A percentile compares a stretch with the other conserved stretches of the same genome.
Conservation (phyloP, 2,329 filamentous ascomycete genomes). For the Didymella pomorum region DNA sequence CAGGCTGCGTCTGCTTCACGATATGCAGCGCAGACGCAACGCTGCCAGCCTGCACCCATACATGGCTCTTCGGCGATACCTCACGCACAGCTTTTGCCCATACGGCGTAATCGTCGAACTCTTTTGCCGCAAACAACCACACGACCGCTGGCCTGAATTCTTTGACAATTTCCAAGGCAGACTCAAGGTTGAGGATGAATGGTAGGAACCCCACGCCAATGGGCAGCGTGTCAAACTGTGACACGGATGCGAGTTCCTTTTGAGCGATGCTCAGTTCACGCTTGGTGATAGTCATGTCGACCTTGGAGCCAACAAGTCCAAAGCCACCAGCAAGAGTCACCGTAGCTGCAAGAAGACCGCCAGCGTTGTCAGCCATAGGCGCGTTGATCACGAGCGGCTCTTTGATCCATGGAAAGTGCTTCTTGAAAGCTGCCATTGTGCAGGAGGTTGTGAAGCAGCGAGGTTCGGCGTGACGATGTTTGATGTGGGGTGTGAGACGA, state of each 20-base stretch:
- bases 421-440: background rate
- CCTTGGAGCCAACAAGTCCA: constrained; percentile 54
- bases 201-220: constrained; percentile 70
- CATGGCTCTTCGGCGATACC: constrained; percentile 50
- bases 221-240: constrained; percentile 48
- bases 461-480: no score
- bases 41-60: constrained; percentile 70
- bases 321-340: constrained; percentile 64
- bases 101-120: constrained; percentile 48
- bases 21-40: constrained; percentile 64
- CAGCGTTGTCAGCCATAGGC: constrained; percentile 72
- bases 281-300: constrained; percentile 43
- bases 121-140: constrained; percentile 71
- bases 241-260: background rate
- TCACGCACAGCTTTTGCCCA: constrained; percentile 48
- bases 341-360: constrained; percentile 64
- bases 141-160: constrained; percentile 65
- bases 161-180: constrained; percentile 60
- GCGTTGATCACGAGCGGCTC: constrained; percentile 67
- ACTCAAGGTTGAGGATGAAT: constrained; percentile 55
- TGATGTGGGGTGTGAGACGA: no score
- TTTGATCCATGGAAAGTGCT: constrained; percentile 60
- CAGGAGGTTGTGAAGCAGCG: background rate
- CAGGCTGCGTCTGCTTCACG: constrained; percentile 57
- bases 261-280: constrained; percentile 40